Percentiles rank a stretch among this genome's conserved stretches.
Evolutionary conservation across 2,329 filamentous ascomycete genomes (phyloP).

Genomic region (Beauveria sp.): DNA sequence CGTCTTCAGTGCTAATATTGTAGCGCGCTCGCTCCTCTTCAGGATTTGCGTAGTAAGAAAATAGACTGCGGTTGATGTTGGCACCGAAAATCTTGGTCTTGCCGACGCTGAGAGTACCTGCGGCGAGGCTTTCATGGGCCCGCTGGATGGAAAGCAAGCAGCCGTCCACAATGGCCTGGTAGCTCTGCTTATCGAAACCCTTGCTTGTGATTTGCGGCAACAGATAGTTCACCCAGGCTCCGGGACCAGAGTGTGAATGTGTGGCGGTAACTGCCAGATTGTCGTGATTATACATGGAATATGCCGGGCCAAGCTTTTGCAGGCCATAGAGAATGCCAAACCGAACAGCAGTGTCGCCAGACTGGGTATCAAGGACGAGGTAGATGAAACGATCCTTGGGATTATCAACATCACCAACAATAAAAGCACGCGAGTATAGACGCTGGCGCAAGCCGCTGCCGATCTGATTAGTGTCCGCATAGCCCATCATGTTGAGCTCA

Average conservation of each 20-base stretch:
- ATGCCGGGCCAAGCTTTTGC: constrained; percentile 58
- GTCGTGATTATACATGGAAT: constrained; percentile 60
- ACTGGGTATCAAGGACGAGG: constrained; percentile 76
- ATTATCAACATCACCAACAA: constrained; percentile 61
- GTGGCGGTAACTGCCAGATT: constrained; percentile 89
- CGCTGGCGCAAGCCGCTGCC: constrained; percentile 79
- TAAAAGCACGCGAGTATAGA: constrained; percentile 80
- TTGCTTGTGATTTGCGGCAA: constrained; percentile 81
- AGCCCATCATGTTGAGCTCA: constrained; percentile 85
- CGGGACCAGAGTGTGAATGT: constrained; percentile 83
- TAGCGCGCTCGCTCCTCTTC: constrained; percentile 63
- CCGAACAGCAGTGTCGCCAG: constrained; percentile 78
- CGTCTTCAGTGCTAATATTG: constrained; percentile 28
- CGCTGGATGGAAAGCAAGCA: constrained; percentile 70
- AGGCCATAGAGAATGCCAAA: constrained; percentile 74
- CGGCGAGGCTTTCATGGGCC: constrained; percentile 53
- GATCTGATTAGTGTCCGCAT: constrained; percentile 71
- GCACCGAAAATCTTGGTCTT: constrained; percentile 54
- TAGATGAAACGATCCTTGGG: constrained; percentile 72
- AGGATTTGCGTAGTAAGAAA: constrained; percentile 77
- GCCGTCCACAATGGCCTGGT: constrained; percentile 79
- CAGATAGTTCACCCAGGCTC: constrained; percentile 87
- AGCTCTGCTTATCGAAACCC: constrained; percentile 80
- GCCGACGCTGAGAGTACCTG: constrained; percentile 62
- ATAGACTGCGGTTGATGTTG: constrained; percentile 79